A percentile compares a stretch with the other conserved stretches of the same genome.
phyloP scores from a whole-genome alignment of 805 yeast genomes.

The Jamesozyma rosinii region DNA sequence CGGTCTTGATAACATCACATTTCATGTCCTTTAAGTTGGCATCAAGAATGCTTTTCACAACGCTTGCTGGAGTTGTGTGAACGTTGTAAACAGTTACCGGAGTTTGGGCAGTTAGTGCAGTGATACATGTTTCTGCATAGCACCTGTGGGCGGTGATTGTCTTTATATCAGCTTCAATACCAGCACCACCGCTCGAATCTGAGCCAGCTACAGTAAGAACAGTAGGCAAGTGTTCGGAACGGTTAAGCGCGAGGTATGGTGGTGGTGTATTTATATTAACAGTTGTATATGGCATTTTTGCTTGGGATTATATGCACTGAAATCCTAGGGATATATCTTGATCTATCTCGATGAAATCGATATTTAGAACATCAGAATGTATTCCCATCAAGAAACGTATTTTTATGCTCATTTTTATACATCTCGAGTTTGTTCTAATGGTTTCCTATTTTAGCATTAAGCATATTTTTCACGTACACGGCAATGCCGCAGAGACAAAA shows the following conservation, averaged over 20 bases:
- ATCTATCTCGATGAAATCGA: too few species aligned
- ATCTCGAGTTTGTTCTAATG: too few species aligned
- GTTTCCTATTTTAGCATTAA: too few species aligned
- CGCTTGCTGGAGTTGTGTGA: constrained; percentile 34
- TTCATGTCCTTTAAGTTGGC: constrained; percentile 52
- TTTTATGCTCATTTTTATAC: too few species aligned
- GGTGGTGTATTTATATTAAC: constrained; percentile 25
- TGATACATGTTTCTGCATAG: constrained; percentile 66
- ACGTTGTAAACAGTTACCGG: constrained; percentile 37
- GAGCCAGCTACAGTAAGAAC: constrained; percentile 59
- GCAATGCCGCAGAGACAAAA: too few species aligned
- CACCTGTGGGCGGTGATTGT: constrained; percentile 68
- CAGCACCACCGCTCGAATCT: constrained; percentile 86
- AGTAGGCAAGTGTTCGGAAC: constrained; percentile 29
- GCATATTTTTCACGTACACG: too few species aligned
- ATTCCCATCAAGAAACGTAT: too few species aligned
- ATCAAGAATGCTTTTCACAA: constrained; percentile 42
- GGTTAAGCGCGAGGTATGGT: constrained; percentile 21
- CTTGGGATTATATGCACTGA: too few species aligned
- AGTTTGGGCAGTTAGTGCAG: constrained; percentile 77
- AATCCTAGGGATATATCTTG: too few species aligned
- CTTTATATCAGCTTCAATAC: constrained; percentile 81
- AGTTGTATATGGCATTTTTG: constrained; percentile 10
- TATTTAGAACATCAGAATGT: too few species aligned
- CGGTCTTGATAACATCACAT: constrained; percentile 65